These are phyloP conservation scores for Triangularia verruculosa DNA, from an alignment of 2,329 filamentous ascomycete genomes.

Conservation along the genomic window DNA sequence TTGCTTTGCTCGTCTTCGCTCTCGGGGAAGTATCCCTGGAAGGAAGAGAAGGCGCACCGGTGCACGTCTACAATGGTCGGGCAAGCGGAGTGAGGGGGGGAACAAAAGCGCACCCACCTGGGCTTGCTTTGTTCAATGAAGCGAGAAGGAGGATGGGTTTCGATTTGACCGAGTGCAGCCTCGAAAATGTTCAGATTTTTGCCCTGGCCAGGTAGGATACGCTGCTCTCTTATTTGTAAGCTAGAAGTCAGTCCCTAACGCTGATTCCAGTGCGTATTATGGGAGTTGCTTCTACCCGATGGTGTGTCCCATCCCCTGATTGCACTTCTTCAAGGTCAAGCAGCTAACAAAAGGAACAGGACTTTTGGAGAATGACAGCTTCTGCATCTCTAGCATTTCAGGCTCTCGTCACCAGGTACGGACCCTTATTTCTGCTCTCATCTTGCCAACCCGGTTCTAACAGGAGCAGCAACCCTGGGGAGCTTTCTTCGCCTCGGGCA, in stretches of 20 bases:
- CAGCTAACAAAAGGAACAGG: slow-evolving; percentile 37
- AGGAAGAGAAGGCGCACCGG: slow-evolving; percentile 45
- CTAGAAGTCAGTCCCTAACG: neutral
- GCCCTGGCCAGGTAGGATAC: slow-evolving; percentile 50
- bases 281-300: slow-evolving; percentile 50
- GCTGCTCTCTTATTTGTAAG: neutral
- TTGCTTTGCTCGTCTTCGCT: slow-evolving; percentile 56
- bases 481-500: slow-evolving; percentile 45
- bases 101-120: slow-evolving; percentile 49
- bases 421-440: neutral
- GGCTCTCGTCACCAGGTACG: slow-evolving; percentile 52
- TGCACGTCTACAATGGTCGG: slow-evolving; percentile 40
- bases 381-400: slow-evolving; percentile 57
- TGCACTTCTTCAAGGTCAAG: neutral
- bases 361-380: slow-evolving; percentile 58
- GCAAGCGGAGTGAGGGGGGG: slow-evolving; percentile 54
- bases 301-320: slow-evolving; percentile 36
- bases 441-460: neutral
- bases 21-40: slow-evolving; percentile 58
- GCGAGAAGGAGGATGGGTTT: slow-evolving; percentile 59
- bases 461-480: slow-evolving; percentile 38
- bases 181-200: slow-evolving; percentile 59
- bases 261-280: slow-evolving; percentile 46
- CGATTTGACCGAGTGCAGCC: slow-evolving; percentile 49
- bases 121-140: slow-evolving; percentile 60